Conservation (phyloP, 1,284 basidiomycete genomes). For the Fistulinella staudtii region DNA sequence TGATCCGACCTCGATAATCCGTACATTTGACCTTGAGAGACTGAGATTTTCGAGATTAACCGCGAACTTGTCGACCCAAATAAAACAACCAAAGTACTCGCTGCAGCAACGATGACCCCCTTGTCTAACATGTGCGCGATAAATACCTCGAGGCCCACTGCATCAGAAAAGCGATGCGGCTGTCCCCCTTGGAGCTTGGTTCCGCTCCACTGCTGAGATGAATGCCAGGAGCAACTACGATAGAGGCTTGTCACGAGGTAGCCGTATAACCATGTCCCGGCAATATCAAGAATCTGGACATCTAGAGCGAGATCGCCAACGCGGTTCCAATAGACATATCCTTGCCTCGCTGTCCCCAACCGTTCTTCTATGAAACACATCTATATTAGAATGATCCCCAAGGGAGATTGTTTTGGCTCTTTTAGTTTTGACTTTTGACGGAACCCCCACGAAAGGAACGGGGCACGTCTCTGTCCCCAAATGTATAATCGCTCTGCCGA, state of each 20-base stretch:
- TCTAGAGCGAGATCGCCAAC: slow-evolving; percentile 8
- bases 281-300: slow-evolving; percentile 10
- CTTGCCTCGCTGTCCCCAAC: slow-evolving; percentile 18
- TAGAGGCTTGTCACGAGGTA: slow-evolving; percentile 4
- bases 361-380: slow-evolving; percentile 18
- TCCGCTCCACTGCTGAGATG: slow-evolving; percentile 12
- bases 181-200: slow-evolving; percentile 6
- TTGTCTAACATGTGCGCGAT: slow-evolving; percentile 3
- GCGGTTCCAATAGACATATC: slow-evolving; percentile 14
- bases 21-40: slow-evolving; percentile 16
- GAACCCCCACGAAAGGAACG: slow-evolving; percentile 18
- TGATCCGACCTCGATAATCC: slow-evolving; percentile 18
- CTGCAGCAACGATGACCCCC: slow-evolving; percentile 1
- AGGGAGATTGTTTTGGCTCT: slow-evolving; percentile 33
- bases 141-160: slow-evolving; percentile 2
- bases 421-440: slow-evolving; percentile 34
- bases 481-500: slow-evolving; percentile 13
- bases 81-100: slow-evolving; percentile 8
- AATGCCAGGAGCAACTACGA: slow-evolving; percentile 3
- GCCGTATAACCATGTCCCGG: slow-evolving; percentile 20
- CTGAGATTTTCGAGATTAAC: slow-evolving; percentile 28
- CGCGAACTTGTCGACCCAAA: slow-evolving; percentile 12
- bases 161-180: slow-evolving; percentile 2
- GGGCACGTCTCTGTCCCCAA: slow-evolving; percentile 19
- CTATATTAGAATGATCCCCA: slow-evolving; percentile 18